These are phyloP conservation scores for Saussurea involucrata DNA, from an alignment of 129 eudicot genomes.

Conservation along the genomic window DNA sequence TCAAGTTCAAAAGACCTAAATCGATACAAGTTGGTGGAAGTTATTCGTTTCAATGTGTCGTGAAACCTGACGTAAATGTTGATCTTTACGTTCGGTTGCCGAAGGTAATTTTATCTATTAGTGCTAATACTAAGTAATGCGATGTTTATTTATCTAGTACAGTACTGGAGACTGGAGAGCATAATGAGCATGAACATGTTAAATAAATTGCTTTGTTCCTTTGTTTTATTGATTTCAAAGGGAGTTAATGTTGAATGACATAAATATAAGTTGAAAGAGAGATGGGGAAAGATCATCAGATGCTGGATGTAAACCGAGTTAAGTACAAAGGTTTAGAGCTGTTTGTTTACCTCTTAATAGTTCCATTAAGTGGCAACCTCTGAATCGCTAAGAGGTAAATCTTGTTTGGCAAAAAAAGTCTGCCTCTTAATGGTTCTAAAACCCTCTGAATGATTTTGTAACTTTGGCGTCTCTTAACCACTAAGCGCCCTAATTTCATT, in stretches of 20 bases:
- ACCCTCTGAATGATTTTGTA: too few relatives aligned
- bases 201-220: neutral
- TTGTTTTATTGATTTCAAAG: neutral
- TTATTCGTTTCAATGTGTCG: slow-evolving; percentile 62
- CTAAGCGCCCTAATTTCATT: too few relatives aligned
- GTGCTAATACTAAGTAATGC: neutral
- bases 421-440: too few relatives aligned
- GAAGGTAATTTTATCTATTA: slow-evolving; percentile 45
- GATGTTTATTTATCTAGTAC: neutral
- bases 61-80: slow-evolving; percentile 68
- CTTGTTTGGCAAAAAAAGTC: too few relatives aligned
- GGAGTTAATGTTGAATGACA: neutral
- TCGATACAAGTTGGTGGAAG: slow-evolving; percentile 76
- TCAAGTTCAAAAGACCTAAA: slow-evolving; percentile 68
- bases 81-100: slow-evolving; percentile 77
- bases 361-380: too few relatives aligned
- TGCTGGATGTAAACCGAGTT: neutral
- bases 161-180: neutral
- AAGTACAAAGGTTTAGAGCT: neutral
- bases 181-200: neutral
- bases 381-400: too few relatives aligned
- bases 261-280: neutral
- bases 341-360: too few relatives aligned
- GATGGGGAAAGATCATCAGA: neutral
- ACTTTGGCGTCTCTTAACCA: too few relatives aligned